Percentiles rank a stretch among this genome's conserved stretches.
Conservation (phyloP, 208 protist genomes). For the Leishmania gerbilli region DNA sequence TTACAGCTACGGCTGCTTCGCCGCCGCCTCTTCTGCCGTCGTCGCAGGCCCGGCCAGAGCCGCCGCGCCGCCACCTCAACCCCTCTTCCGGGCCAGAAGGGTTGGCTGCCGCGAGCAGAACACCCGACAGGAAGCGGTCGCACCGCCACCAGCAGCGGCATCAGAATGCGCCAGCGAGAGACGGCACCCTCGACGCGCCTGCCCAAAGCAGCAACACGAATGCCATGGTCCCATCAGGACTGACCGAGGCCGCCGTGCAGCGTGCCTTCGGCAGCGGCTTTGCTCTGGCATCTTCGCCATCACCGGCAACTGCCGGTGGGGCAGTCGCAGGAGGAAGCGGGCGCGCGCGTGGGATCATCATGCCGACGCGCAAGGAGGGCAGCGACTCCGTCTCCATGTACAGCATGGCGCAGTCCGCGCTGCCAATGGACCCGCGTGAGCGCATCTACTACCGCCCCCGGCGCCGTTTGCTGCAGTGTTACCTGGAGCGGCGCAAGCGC, state of each 20-base stretch:
- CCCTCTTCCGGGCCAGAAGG: background rate
- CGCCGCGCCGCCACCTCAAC: background rate
- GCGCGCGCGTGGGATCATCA: slow-evolving; percentile 23
- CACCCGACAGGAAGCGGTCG: background rate
- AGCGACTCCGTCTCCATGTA: slow-evolving; percentile 49
- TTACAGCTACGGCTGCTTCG: background rate
- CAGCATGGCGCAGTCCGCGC: slow-evolving; percentile 48
- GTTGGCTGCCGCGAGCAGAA: background rate
- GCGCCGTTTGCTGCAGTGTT: slow-evolving; percentile 51
- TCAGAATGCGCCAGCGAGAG: background rate
- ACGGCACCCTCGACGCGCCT: background rate
- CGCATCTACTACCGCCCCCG: slow-evolving; percentile 51
- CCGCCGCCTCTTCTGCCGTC: background rate
- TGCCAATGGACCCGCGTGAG: slow-evolving; percentile 46
- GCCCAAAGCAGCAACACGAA: background rate
- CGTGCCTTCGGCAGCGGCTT: slow-evolving; percentile 16
- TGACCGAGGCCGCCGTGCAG: slow-evolving; percentile 22
- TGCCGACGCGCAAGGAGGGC: slow-evolving; percentile 40
- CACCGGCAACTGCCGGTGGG: background rate
- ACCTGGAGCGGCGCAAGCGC: slow-evolving; percentile 35
- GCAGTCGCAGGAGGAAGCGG: background rate
- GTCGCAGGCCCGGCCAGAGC: slow-evolving; percentile 1
- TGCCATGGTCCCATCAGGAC: slow-evolving; percentile 7
- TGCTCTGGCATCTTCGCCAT: no score
- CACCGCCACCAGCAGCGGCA: background rate